Base-by-base conservation (phyloP, 257 asterid species). In the Penstemon eatonii region DNA sequence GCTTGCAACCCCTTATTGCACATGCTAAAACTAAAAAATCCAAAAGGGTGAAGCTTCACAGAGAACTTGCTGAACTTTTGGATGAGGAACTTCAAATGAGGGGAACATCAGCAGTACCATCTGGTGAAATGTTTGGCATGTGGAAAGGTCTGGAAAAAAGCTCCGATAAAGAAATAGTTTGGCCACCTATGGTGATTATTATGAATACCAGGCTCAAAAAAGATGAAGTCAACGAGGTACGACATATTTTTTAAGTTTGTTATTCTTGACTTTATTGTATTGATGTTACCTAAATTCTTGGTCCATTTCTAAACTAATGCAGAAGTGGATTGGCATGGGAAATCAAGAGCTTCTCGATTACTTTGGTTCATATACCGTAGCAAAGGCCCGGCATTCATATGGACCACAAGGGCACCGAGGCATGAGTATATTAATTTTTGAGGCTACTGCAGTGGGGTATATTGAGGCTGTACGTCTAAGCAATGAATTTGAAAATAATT, bases 321-420 rank as follows among this genome's bases (percentile, higher is more conserved):
- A 54, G 18, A 78, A 87, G 92, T 88, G 96, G 93, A 74, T 61
- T 44, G 96, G 93, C 45, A 86, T 88, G 96, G 91, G 88, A 7
- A 86, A 80, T 69, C 84, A 76, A 57, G 91, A 86, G 75, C 83
- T 88, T 62, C 78, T 73, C 1, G 82, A 78, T 2, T 75, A 65
- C 56, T 86, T 89, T 70, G 57, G 67, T 55, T 54, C 52, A 33
- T 84, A 79, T 66, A 60, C 79, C 59, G 79, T 81, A 18, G 47
- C 12, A 0, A 77, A 68, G 85, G 81, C 86, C 37, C 65, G 83
- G 0, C 85, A 84, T 72, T 78, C 91, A n/a, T 89, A 86, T 63
- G 89, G 89, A 50, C 91, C 94, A 52, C 78, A 72, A 57, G 89
- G 91, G 57, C 91, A 88, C 79, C 82, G 87, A 8, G 93, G 91